Evolutionary conservation across 352 stramenopile genomes (phyloP).

Genomic region (Phytophthora melonis): DNA sequence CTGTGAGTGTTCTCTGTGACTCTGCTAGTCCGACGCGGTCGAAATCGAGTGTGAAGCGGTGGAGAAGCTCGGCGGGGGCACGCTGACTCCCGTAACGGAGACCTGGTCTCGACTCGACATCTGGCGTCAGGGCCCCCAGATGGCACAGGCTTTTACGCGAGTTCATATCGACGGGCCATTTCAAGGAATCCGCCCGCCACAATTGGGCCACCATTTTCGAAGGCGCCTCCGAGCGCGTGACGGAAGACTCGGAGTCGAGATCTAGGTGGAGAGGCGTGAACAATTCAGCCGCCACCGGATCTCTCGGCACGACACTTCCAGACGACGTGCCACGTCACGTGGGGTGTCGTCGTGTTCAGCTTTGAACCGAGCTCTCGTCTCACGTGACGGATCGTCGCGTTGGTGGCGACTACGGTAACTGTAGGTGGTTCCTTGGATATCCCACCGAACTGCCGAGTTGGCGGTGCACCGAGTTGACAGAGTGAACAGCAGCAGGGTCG

Average conservation of each 20-base stretch:
- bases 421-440: neutral
- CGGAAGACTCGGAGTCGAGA: neutral
- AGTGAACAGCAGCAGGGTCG: constrained; percentile 11
- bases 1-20: neutral
- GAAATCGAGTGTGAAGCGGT: constrained; percentile 21
- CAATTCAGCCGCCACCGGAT: neutral
- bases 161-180: constrained; percentile 1
- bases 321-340: too few relatives aligned
- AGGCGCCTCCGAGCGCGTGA: neutral
- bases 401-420: too few relatives aligned
- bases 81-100: constrained; percentile 23
- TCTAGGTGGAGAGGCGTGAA: neutral
- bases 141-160: constrained; percentile 8
- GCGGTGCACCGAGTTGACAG: constrained; percentile 12
- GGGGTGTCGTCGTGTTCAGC: neutral
- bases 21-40: constrained; percentile 11
- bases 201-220: neutral
- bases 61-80: constrained; percentile 18
- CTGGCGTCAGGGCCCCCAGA: constrained; percentile 6
- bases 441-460: constrained; percentile 10
- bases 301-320: neutral
- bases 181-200: neutral
- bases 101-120: constrained; percentile 24
- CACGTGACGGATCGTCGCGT: neutral
- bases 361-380: neutral